Percentiles rank a stretch among this genome's conserved stretches.
These are phyloP conservation scores for Eimeria necatrix DNA, from an alignment of 169 alveolate genomes.

Conservation along the genomic window DNA sequence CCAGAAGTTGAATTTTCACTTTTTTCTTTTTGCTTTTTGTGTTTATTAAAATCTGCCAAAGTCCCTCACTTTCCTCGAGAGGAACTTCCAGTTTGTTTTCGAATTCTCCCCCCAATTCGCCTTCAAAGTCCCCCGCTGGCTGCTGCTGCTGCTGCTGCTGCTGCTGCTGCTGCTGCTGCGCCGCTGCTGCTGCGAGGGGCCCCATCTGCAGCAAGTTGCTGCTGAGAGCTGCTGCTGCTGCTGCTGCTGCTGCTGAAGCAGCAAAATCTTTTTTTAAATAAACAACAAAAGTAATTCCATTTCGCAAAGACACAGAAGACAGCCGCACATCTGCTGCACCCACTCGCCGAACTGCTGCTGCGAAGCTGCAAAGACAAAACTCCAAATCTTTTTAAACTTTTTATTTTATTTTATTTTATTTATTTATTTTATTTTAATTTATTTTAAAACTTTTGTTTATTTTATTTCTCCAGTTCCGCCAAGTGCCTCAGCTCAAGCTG, in stretches of 20 bases:
- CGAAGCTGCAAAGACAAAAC: neutral
- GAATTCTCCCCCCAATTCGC: too few relatives aligned
- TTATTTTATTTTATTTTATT: too few relatives aligned
- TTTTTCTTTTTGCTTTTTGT: neutral
- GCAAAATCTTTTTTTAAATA: too few relatives aligned
- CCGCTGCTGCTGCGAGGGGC: too few relatives aligned
- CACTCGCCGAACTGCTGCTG: neutral
- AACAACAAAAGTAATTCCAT: neutral
- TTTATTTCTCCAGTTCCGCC: too few relatives aligned
- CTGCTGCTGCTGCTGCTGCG: neutral
- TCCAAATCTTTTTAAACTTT: neutral
- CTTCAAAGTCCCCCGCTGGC: neutral
- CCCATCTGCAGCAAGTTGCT: too few relatives aligned
- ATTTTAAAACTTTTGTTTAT: too few relatives aligned
- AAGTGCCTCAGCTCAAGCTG: too few relatives aligned
- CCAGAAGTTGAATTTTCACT: neutral
- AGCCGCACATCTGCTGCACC: neutral
- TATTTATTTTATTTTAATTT: too few relatives aligned
- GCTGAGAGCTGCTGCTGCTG: too few relatives aligned
- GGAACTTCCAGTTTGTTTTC: neutral
- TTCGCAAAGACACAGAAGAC: neutral
- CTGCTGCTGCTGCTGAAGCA: too few relatives aligned
- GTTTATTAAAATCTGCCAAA: neutral
- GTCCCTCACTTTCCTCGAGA: neutral
- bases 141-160: neutral